These are phyloP conservation scores for Jackrogersella multiformis DNA, from an alignment of 495 filamentous ascomycete genomes.

Conservation along the genomic window DNA sequence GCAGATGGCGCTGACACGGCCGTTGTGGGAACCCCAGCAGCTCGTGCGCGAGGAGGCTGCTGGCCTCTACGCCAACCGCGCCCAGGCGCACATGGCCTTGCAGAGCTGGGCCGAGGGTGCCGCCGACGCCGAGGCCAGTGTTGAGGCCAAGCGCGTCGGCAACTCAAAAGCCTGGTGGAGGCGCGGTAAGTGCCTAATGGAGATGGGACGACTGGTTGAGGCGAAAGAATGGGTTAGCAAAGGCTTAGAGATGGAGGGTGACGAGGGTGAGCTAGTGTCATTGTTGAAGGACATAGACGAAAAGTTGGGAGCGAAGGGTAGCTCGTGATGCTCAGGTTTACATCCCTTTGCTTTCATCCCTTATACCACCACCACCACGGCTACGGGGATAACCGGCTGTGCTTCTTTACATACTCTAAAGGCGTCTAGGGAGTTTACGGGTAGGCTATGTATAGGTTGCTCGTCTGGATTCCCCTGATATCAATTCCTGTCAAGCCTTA, in stretches of 20 bases:
- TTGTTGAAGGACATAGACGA: conserved; percentile 75
- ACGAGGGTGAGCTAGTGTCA: conserved; percentile 72
- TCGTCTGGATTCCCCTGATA: neutral
- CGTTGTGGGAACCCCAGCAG: conserved; percentile 84
- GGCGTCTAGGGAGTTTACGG: conserved; percentile 28
- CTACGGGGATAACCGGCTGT: neutral
- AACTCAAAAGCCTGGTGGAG: conserved; percentile 97
- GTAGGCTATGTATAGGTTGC: conserved; percentile 11
- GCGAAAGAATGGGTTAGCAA: conserved; percentile 74
- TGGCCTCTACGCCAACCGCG: conserved; percentile 82
- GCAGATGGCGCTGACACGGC: conserved; percentile 84
- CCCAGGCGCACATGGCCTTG: conserved; percentile 86
- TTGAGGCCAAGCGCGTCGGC: conserved; percentile 85
- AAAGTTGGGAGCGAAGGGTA: conserved; percentile 45
- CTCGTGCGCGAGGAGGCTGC: conserved; percentile 85
- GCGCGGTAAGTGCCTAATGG: conserved; percentile 78
- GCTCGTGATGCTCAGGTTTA: conserved; percentile 15
- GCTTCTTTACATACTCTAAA: neutral
- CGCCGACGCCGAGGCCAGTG: conserved; percentile 83
- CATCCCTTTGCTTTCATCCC: neutral
- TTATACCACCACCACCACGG: neutral
- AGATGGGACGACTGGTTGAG: conserved; percentile 92
- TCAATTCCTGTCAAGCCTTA: neutral
- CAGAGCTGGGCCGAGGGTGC: conserved; percentile 82
- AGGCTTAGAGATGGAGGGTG: conserved; percentile 85